Conservation (phyloP, 306 rosid species). For the Inga oerstediana region DNA sequence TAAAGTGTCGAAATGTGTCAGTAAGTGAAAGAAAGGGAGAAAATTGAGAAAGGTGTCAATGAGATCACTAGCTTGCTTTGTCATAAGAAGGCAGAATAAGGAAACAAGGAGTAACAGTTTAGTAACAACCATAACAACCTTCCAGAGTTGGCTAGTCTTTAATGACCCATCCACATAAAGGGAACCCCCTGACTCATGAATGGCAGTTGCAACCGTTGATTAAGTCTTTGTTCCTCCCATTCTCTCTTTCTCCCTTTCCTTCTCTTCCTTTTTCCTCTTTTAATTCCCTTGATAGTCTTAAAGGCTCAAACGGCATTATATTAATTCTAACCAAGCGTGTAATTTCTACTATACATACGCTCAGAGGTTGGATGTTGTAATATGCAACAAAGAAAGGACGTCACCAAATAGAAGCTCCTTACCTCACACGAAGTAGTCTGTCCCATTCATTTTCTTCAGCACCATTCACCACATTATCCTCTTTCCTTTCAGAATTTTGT, state of each 20-base stretch:
- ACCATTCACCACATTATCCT: conserved; percentile 57
- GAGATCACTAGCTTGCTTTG: neutral
- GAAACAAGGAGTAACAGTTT: neutral
- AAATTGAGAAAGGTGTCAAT: neutral
- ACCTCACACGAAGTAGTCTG: conserved; percentile 87
- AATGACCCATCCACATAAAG: neutral
- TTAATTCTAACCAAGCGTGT: conserved; percentile 5
- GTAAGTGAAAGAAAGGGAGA: neutral
- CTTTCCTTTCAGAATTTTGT: conserved; percentile 75
- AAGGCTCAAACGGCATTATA: conserved; percentile 23
- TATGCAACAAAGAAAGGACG: conserved; percentile 11
- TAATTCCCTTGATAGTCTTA: conserved; percentile 8
- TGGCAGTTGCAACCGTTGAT: neutral
- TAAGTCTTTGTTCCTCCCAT: neutral
- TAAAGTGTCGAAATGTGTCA: neutral
- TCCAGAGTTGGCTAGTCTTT: neutral
- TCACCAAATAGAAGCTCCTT: conserved; percentile 36
- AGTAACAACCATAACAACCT: neutral
- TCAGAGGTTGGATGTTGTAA: conserved; percentile 13
- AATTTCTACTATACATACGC: conserved; percentile 9
- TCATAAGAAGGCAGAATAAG: neutral
- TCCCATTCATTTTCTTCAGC: conserved; percentile 99
- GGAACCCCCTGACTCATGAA: neutral
- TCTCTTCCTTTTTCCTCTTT: neutral
- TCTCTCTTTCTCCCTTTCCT: neutral